Evolutionary conservation across 2,329 filamentous ascomycete species (phyloP).

Genomic region (Grosmannia huntii): DNA sequence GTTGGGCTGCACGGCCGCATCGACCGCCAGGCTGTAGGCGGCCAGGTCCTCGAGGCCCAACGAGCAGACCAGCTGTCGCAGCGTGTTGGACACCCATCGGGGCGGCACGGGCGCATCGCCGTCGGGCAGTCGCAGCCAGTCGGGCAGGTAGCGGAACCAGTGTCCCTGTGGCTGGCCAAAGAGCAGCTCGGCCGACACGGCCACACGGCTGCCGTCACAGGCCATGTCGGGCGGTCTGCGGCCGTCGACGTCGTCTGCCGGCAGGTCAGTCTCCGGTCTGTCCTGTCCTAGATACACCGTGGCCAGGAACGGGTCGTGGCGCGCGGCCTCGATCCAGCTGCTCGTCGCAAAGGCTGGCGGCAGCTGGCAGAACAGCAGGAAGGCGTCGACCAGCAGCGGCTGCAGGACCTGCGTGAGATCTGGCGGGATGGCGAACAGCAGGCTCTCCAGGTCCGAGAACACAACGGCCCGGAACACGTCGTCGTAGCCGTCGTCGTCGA

Average conservation of each 20-base stretch:
- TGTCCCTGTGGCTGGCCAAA: constrained; percentile 4
- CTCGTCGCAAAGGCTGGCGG: constrained; percentile 32
- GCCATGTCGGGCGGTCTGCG: constrained; percentile 2
- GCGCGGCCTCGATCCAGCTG: constrained; percentile 21
- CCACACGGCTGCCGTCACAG: constrained; percentile 15
- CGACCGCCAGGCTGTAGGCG: constrained; percentile 58
- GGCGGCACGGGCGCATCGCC: constrained; percentile 22
- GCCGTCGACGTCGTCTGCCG: not conserved
- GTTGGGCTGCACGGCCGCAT: constrained; percentile 39
- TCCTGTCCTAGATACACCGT: constrained; percentile 8
- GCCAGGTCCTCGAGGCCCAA: constrained; percentile 41
- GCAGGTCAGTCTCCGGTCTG: not conserved
- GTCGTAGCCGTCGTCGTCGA: constrained; percentile 59
- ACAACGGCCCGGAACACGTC: constrained; percentile 77
- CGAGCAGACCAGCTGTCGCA: constrained; percentile 43
- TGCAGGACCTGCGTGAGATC: constrained; percentile 21
- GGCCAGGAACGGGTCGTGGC: constrained; percentile 38
- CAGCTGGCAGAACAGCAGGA: constrained; percentile 54
- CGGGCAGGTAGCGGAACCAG: constrained; percentile 11
- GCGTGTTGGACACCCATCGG: constrained; percentile 34
- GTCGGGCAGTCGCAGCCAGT: constrained; percentile 14
- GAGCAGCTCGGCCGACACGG: constrained; percentile 28
- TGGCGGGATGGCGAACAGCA: constrained; percentile 41
- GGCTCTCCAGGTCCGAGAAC: constrained; percentile 58
- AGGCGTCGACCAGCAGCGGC: constrained; percentile 50